These are phyloP conservation scores for Penicillium desertorum DNA, from an alignment of 495 filamentous ascomycete genomes.

Conservation along the genomic window DNA sequence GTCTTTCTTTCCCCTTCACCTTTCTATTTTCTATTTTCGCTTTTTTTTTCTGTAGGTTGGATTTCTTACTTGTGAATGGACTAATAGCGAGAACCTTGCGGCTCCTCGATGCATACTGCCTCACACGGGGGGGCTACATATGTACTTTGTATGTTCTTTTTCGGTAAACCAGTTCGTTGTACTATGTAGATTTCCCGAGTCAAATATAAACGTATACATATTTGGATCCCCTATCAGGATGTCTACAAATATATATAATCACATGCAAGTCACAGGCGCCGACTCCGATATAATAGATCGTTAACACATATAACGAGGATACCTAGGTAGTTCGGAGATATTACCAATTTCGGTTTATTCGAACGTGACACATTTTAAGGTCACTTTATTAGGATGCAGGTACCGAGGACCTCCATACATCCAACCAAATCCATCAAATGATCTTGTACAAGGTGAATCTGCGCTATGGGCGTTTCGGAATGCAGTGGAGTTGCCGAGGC, in stretches of 20 bases:
- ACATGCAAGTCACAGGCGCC: constrained; percentile 6
- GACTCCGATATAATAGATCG: not conserved
- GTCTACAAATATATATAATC: not conserved
- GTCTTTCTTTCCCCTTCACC: constrained; percentile 15
- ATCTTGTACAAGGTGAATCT: not conserved
- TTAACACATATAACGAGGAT: not conserved
- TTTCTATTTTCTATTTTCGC: constrained; percentile 20
- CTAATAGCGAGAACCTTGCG: constrained; percentile 41
- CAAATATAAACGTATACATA: not conserved
- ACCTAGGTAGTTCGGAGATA: not conserved
- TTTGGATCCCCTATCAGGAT: not conserved
- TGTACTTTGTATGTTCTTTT: constrained; percentile 6
- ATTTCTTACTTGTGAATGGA: constrained; percentile 43
- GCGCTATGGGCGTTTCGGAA: constrained; percentile 15
- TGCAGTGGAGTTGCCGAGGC: constrained; percentile 38
- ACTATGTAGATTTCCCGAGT: not conserved
- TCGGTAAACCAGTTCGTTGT: constrained; percentile 1
- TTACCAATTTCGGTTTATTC: not conserved
- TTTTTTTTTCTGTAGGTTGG: constrained; percentile 41
- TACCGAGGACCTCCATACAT: not conserved
- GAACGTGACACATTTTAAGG: not conserved
- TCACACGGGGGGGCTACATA: too few relatives aligned
- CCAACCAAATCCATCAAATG: not conserved
- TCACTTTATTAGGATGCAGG: not conserved
- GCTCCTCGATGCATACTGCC: constrained; percentile 15